A percentile compares a stretch with the other conserved stretches of the same genome.
phyloP scores from a whole-genome alignment of 371 early-diverging fungal species.

The Basidiobolus meristosporus region DNA sequence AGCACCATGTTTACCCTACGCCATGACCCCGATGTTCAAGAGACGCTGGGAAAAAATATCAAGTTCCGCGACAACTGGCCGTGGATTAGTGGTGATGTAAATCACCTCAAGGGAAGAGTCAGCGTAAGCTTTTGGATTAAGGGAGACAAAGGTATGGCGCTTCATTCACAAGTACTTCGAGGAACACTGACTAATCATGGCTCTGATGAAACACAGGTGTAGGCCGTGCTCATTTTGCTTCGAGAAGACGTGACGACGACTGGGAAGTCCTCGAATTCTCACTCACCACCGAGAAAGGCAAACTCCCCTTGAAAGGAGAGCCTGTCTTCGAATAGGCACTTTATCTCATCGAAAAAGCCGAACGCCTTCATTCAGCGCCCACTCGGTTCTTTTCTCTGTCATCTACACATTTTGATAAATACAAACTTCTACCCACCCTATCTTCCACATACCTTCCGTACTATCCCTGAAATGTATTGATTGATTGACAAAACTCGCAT shows the following conservation, averaged over 20 bases:
- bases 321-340: too few species aligned
- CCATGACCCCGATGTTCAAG: conserved; percentile 27
- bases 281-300: conserved; percentile 4
- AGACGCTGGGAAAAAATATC: conserved; percentile 29
- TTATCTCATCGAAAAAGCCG: too few species aligned
- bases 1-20: conserved; percentile 40
- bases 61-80: conserved; percentile 37
- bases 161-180: too few species aligned
- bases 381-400: too few species aligned
- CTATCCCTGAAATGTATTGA: too few species aligned
- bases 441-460: too few species aligned
- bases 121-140: conserved; percentile 31
- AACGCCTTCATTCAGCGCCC: too few species aligned
- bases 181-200: not conserved
- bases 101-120: conserved; percentile 42
- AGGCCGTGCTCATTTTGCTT: conserved; percentile 3
- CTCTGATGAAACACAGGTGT: conserved; percentile 1
- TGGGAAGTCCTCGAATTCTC: conserved; percentile 5
- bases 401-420: too few species aligned
- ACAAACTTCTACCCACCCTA: too few species aligned
- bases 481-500: too few species aligned
- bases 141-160: conserved; percentile 20
- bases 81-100: conserved; percentile 45
- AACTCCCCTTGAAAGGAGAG: too few species aligned
- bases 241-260: not conserved